Base-by-base conservation (phyloP, 768 basidiomycete genomes). In the Suillus bovinus region DNA sequence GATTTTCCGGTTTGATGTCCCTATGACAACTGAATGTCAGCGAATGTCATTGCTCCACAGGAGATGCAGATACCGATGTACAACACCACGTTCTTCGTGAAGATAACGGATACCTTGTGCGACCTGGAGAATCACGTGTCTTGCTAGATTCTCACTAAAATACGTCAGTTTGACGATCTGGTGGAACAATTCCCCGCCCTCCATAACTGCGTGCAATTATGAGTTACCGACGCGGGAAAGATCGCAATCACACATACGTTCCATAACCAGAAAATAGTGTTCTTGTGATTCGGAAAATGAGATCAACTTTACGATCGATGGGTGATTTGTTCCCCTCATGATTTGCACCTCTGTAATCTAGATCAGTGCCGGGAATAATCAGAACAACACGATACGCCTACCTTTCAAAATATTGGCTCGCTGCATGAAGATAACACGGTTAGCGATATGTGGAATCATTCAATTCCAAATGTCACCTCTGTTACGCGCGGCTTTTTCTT, bases 111-210 rank as follows among this genome's bases (percentile, higher is more conserved):
- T 98, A 22, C 93, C 97, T 17, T 93, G 84, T 0, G 93, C 94
- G 29, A 97, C 95, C 77, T 99, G 97, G 0, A 97, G 79, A 68
- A 99, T 98, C 69, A 99, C 96, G 72, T 99, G 97, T 13, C 96
- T 89, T 5, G 97, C 85, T n/a, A 99, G 88, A 61, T 91, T 93
- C 77, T 99, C 97, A 74, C 91, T 94, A 74, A 99, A 99, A 77
- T 99, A 99, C 4, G 97, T 99, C 64, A 99, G 85, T 74, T 97
- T 99, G 77, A 99, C 97, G 72, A 98, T 98, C 74, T 97, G 96
- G 72, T 98, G 95, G 81, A 99, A 99, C 2, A 99, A 82, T 75
- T 99, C 97, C 64, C 97, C 97, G 62, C 97, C 97, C 72, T 91
- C 92, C 94, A 98, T 92, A 52, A 99, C 93, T 96, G 64, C 53